Percentiles rank a stretch among this genome's conserved stretches.
Conservation (phyloP, 2,329 filamentous ascomycete genomes). For the Trichophyton benhamiae region DNA sequence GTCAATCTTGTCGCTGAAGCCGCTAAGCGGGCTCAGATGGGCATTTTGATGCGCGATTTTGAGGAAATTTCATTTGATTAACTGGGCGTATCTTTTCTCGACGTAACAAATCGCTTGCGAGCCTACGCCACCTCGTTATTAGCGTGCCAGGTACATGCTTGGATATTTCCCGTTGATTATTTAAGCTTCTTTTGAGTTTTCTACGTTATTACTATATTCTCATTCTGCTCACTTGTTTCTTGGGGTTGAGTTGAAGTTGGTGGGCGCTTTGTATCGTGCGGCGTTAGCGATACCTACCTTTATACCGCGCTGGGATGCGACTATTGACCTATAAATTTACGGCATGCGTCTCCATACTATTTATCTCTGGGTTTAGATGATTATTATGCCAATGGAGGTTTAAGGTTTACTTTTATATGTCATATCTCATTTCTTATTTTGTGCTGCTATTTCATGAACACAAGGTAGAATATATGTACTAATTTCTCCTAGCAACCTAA, state of each 20-base stretch:
- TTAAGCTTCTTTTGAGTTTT: not conserved
- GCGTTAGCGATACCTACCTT: no score
- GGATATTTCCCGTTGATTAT: no score
- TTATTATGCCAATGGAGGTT: no score
- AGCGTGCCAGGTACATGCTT: not conserved
- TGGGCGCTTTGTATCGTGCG: no score
- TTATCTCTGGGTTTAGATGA: no score
- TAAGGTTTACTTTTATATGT: not conserved
- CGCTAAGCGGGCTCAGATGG: conserved; percentile 84
- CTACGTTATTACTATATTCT: not conserved
- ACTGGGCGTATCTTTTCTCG: not conserved
- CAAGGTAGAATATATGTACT: not conserved
- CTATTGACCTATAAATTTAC: no score
- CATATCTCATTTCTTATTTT: not conserved
- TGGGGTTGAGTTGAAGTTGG: no score
- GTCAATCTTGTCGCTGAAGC: conserved; percentile 83
- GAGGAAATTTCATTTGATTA: conserved; percentile 32
- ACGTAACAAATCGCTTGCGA: not conserved
- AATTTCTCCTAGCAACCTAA: not conserved
- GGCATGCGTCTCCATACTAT: no score
- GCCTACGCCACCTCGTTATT: not conserved
- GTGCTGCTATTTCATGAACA: not conserved
- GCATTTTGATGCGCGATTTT: conserved; percentile 74
- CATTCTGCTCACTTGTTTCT: not conserved
- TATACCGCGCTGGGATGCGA: no score